A percentile compares a stretch with the other conserved stretches of the same genome.
Evolutionary conservation across 2,329 filamentous ascomycete genomes (phyloP).

Genomic region (Ophiostoma populinum): DNA sequence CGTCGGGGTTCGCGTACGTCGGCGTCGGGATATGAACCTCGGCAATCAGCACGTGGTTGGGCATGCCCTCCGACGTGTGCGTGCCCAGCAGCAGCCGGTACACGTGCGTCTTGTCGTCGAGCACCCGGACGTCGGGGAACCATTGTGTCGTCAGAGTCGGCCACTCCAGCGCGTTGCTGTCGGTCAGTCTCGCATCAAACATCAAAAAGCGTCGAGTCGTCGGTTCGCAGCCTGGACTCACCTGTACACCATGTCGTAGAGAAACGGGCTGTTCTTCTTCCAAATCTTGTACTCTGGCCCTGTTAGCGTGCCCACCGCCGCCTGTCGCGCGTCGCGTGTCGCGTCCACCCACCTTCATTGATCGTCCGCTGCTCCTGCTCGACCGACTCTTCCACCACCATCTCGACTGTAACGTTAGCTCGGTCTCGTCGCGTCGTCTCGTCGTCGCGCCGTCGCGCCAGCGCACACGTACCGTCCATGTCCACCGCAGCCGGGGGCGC

Average conservation of each 20-base stretch:
- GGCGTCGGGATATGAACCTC: conserved; percentile 83
- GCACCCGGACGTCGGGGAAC: conserved; percentile 86
- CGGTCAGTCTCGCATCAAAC: too few relatives aligned
- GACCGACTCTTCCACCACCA: conserved; percentile 24
- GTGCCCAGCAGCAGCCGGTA: conserved; percentile 89
- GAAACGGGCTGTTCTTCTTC: conserved; percentile 98
- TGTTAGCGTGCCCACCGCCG: background rate
- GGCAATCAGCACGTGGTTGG: conserved; percentile 89
- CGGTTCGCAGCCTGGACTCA: conserved; percentile 14
- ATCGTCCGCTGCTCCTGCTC: conserved; percentile 71
- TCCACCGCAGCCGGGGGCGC: conserved; percentile 28
- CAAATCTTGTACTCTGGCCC: conserved; percentile 88
- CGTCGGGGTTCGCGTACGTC: conserved; percentile 52
- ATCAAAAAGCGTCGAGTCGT: conserved; percentile 3
- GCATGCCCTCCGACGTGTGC: conserved; percentile 70
- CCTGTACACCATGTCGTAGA: conserved; percentile 95
- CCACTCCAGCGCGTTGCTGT: conserved; percentile 82
- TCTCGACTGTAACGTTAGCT: background rate
- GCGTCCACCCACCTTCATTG: conserved; percentile 54
- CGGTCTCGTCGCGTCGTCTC: background rate
- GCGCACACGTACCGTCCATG: conserved; percentile 27
- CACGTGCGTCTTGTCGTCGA: conserved; percentile 69
- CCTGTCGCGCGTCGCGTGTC: background rate
- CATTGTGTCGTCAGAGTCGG: conserved; percentile 94
- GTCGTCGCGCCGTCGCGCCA: too few relatives aligned